Base-by-base conservation (phyloP, 176 grass and related monocot species). In the Zea luxurians region DNA sequence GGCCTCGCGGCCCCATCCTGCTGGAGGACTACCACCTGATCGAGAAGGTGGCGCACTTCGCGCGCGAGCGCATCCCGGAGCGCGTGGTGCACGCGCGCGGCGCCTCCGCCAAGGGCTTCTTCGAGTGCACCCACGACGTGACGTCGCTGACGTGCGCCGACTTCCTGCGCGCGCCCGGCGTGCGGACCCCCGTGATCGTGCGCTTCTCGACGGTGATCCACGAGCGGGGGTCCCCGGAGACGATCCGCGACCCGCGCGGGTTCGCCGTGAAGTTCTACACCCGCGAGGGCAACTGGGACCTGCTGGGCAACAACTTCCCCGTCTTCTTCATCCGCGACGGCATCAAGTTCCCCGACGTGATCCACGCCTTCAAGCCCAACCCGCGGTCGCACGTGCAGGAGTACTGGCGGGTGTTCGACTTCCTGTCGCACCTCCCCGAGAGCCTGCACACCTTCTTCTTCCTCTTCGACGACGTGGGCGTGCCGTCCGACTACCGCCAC, bases 221-320 rank as follows among this genome's bases (percentile, higher is more conserved):
- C 85, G 93, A 97, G 84, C 86, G 93, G 7, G 93, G 93, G 0
- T 83, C 78, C 37, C 93, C 93, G 1, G 93, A 97, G 86, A 97
- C 93, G 4, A 93, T 97, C 74, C 83, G 93, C 3, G 93, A 97
- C 86, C 93, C 93, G 48, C 93, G 93, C 6, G 93, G 93, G 3
- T 97, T 97, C 79, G 93, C 93, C 74, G 90, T 93, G 75, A 97
- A 97, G 88, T 93, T 97, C 78, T 97, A 97, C 88, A 97, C 93
- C 4, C 41, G 90, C 0, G 93, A 97, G 84, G 93, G 93, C 2
- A 97, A 97, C 62, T 97, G 90, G 90, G 93, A 97, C 88, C 88
- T 97, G 0, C 86, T 97, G 0, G 93, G 93, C 7, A 97, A 97
- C 86, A 93, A 97, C 83, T 97, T 97, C 90, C 93, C 93, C 1